These are phyloP conservation scores for Sistotremastrum suecicum DNA, from an alignment of 768 basidiomycete species.

Conservation along the genomic window DNA sequence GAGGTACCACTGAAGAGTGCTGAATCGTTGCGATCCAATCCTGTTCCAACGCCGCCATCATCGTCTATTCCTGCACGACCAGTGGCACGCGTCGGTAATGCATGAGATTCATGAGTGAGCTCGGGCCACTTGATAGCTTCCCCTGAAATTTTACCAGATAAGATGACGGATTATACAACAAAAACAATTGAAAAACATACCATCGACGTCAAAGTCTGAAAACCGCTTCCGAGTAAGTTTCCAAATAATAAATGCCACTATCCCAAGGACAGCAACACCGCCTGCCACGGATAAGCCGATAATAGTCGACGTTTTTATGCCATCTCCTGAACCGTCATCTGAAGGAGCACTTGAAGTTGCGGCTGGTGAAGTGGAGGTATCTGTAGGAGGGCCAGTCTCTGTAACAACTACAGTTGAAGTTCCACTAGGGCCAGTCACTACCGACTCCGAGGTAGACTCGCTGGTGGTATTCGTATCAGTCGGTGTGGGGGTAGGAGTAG, in stretches of 20 bases:
- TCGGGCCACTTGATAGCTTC: constrained; percentile 91
- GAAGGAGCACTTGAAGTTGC: constrained; percentile 14
- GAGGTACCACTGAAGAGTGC: constrained; percentile 30
- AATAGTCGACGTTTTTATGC: constrained; percentile 59
- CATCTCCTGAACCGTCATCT: constrained; percentile 11
- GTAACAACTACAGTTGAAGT: constrained; percentile 13
- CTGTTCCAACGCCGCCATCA: constrained; percentile 47
- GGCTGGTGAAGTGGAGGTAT: constrained; percentile 10
- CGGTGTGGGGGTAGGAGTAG: constrained; percentile 1
- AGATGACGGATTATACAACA: neutral
- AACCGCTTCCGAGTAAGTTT: constrained; percentile 75
- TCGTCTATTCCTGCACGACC: constrained; percentile 51
- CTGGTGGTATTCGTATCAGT: constrained; percentile 3
- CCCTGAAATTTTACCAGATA: constrained; percentile 22
- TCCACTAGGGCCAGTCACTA: constrained; percentile 12
- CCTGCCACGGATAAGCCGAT: constrained; percentile 72
- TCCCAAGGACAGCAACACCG: constrained; percentile 56
- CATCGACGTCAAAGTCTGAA: constrained; percentile 55
- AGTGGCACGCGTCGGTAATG: constrained; percentile 51
- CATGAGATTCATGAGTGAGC: constrained; percentile 50
- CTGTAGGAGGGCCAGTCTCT: constrained; percentile 1
- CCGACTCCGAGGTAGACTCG: constrained; percentile 1
- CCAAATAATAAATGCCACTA: constrained; percentile 70
- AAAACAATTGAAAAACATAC: constrained; percentile 29
- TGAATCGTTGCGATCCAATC: constrained; percentile 35